Evolutionary conservation across 1,139 yeast species (phyloP).

Genomic region (Pichia terricola): DNA sequence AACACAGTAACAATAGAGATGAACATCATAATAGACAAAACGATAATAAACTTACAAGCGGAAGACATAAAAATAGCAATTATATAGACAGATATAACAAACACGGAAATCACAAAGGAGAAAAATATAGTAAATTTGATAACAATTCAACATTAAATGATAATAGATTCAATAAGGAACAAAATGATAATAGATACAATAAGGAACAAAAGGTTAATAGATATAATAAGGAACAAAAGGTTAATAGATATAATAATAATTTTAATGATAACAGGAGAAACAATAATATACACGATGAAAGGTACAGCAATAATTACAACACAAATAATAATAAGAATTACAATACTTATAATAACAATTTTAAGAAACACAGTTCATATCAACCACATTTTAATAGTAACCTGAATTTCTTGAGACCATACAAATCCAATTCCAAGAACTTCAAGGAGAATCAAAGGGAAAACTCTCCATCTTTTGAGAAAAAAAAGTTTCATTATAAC

Average conservation of each 20-base stretch:
- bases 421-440: neutral
- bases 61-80: neutral
- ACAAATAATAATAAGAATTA: no score
- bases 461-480: no score
- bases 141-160: neutral
- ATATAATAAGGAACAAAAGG: no score
- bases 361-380: no score
- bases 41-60: neutral
- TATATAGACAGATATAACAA: neutral
- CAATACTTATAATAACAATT: no score
- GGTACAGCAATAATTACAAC: no score
- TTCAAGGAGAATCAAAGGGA: no score
- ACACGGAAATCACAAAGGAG: neutral
- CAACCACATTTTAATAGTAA: slow-evolving; percentile 4
- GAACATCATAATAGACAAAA: neutral
- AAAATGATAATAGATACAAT: neutral
- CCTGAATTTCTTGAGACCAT: neutral
- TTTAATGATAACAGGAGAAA: neutral
- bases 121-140: no score
- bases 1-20: neutral
- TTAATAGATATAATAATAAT: neutral
- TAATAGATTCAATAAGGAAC: neutral
- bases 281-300: neutral
- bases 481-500: no score
- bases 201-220: neutral